phyloP scores from a whole-genome alignment of 2,329 filamentous ascomycete species.

The Trichoderma lentiforme region DNA sequence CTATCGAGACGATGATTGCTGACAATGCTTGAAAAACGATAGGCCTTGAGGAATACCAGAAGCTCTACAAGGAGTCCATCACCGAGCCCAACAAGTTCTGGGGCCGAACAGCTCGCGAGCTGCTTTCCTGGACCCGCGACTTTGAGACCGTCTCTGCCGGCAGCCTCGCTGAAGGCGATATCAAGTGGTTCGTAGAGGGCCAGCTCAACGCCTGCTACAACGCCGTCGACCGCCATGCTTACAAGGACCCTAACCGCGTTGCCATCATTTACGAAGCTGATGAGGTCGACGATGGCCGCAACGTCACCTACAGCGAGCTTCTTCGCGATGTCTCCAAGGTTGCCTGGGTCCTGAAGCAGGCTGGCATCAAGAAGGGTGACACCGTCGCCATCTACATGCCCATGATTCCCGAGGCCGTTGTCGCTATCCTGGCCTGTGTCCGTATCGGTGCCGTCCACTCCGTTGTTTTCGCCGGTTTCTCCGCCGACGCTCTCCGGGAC shows the following conservation, averaged over 20 bases:
- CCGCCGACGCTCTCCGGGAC: constrained; percentile 90
- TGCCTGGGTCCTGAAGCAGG: constrained; percentile 85
- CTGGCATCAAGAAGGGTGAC: constrained; percentile 96
- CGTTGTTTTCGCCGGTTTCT: constrained; percentile 97
- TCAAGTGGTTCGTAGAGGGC: constrained; percentile 92
- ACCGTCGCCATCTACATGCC: constrained; percentile 96
- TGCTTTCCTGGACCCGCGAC: constrained; percentile 85
- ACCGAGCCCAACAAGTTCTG: constrained; percentile 86
- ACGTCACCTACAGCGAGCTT: constrained; percentile 88
- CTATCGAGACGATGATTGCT: neutral
- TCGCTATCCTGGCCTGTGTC: constrained; percentile 85
- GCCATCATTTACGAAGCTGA: constrained; percentile 99
- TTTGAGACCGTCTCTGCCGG: constrained; percentile 87
- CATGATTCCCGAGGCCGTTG: constrained; percentile 95
- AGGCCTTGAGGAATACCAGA: constrained; percentile 66
- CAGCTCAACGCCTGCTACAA: constrained; percentile 95
- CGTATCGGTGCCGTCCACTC: constrained; percentile 96
- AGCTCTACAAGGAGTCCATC: constrained; percentile 79
- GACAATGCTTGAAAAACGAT: constrained; percentile 18
- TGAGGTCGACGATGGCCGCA: constrained; percentile 81
- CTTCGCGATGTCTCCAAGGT: constrained; percentile 86
- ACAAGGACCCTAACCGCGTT: constrained; percentile 86
- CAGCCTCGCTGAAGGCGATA: constrained; percentile 74
- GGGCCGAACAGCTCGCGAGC: constrained; percentile 78
- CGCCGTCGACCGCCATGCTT: constrained; percentile 93